These are phyloP conservation scores for Gossypium arboreum DNA, from an alignment of 345 rosid species.

Conservation along the genomic window DNA sequence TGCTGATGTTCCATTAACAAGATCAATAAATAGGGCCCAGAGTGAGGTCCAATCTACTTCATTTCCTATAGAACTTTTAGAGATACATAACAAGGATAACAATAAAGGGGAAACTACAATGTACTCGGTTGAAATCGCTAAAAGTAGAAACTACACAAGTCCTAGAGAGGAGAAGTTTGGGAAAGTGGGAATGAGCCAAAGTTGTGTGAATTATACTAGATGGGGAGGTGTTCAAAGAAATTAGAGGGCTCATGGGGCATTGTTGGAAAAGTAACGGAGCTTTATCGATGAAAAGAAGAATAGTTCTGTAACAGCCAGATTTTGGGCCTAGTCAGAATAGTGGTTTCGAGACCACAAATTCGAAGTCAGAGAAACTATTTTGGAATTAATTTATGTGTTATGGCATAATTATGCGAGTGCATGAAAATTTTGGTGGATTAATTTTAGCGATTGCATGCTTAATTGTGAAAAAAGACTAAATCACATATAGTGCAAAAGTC, in stretches of 20 bases:
- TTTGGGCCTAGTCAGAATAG: too few species aligned
- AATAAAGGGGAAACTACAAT: constrained; percentile 74
- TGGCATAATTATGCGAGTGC: too few species aligned
- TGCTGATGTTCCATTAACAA: constrained; percentile 41
- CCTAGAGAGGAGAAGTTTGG: constrained; percentile 62
- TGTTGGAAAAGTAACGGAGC: constrained; percentile 30
- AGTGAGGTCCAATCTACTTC: constrained; percentile 61
- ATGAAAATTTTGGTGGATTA: too few species aligned
- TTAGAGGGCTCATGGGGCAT: constrained; percentile 36
- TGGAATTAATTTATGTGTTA: too few species aligned
- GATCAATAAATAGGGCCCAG: constrained; percentile 44
- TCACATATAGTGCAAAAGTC: too few species aligned
- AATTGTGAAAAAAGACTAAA: too few species aligned
- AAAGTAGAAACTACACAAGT: constrained; percentile 80
- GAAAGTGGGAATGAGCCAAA: constrained; percentile 81
- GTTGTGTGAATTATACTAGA: constrained; percentile 67
- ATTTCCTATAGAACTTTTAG: constrained; percentile 40
- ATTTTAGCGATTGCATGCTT: too few species aligned
- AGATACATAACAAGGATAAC: constrained; percentile 44
- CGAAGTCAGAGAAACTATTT: too few species aligned
- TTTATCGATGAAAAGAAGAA: constrained; percentile 42
- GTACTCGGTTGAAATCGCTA: constrained; percentile 95
- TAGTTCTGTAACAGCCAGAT: constrained; percentile 1
- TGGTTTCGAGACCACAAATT: too few species aligned
- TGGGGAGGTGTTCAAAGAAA: constrained; percentile 62